Percentiles rank a stretch among this genome's conserved stretches.
Evolutionary conservation across 2,329 filamentous ascomycete genomes (phyloP).

Genomic region (Pseudogymnoascus sp.): DNA sequence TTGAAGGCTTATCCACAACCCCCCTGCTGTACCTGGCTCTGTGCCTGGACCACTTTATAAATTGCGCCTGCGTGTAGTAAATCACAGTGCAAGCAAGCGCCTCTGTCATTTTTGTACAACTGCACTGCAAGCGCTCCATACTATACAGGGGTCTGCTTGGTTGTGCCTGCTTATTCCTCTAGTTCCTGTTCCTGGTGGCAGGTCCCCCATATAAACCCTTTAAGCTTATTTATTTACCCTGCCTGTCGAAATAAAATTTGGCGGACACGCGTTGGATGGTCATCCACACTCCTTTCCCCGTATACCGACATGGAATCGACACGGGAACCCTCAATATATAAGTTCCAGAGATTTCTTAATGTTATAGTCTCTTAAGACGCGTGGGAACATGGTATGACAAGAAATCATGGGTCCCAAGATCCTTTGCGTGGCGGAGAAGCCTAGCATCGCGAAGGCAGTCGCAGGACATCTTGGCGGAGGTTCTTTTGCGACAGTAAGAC

Average conservation of each 20-base stretch:
- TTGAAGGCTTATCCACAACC: neutral
- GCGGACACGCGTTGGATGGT: neutral
- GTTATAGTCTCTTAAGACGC: neutral
- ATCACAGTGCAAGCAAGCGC: neutral
- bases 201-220: neutral
- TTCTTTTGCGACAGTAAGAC: conserved; percentile 58
- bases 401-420: conserved; percentile 37
- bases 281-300: neutral
- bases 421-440: conserved; percentile 78
- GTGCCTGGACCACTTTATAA: neutral
- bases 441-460: conserved; percentile 91
- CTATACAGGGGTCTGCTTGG: neutral
- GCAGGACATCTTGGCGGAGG: conserved; percentile 83
- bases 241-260: neutral
- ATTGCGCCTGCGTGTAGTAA: neutral
- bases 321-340: neutral
- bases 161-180: neutral
- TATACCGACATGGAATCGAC: neutral
- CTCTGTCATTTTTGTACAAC: neutral
- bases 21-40: neutral
- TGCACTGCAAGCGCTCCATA: neutral
- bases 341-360: neutral
- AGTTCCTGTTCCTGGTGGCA: neutral
- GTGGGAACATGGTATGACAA: neutral
- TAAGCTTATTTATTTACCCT: conserved; percentile 4